These are phyloP conservation scores for Nepenthes alata DNA, from an alignment of 179 eudicot genomes.

Conservation along the genomic window DNA sequence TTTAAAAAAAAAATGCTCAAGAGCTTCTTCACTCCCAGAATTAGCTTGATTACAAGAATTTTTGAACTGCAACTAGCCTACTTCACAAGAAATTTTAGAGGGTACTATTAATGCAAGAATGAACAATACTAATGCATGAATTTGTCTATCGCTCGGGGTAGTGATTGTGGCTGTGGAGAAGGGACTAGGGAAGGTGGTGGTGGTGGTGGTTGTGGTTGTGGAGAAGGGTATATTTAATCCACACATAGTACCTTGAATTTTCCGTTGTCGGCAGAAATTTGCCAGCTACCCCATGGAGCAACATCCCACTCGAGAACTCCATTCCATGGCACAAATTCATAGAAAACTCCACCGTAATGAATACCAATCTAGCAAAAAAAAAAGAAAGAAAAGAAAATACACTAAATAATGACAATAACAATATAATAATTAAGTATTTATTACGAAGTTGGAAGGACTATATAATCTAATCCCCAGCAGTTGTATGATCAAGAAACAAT, in stretches of 20 bases:
- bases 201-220: no score
- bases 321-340: constrained; percentile 99
- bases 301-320: constrained; percentile 76
- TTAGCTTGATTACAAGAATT: no score
- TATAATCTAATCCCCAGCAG: no score
- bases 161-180: no score
- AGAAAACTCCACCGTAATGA: constrained; percentile 74
- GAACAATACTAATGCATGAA: no score
- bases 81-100: no score
- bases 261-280: constrained; percentile 63
- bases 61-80: no score
- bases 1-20: no score
- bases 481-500: neutral
- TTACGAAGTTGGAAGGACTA: neutral
- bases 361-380: constrained; percentile 62
- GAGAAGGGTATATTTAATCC: neutral
- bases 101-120: no score
- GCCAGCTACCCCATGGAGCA: constrained; percentile 80
- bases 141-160: no score
- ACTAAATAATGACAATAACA: neutral
- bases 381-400: neutral
- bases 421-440: neutral
- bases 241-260: constrained; percentile 41
- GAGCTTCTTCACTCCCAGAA: no score
- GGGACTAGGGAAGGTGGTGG: no score